Conservation (phyloP, 2,329 filamentous ascomycete genomes). For the Biscogniauxia marginata region DNA sequence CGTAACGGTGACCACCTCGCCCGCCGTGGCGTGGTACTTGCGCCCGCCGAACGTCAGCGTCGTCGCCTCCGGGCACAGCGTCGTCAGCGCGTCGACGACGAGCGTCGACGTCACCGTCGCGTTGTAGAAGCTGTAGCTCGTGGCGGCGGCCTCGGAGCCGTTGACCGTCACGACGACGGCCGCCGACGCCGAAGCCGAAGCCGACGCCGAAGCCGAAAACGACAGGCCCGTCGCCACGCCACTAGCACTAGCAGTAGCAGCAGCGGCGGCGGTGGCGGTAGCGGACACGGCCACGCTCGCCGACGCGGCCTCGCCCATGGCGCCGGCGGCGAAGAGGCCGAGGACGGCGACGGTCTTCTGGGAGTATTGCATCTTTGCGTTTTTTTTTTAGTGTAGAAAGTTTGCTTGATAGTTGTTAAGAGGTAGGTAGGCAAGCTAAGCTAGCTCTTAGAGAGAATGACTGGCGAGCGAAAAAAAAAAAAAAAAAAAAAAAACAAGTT, state of each 20-base stretch:
- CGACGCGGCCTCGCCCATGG: constrained; percentile 11
- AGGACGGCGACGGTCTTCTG: constrained; percentile 25
- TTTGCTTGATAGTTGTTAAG: constrained; percentile 1
- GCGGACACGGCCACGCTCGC: background rate
- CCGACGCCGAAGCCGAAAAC: background rate
- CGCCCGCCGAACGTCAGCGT: constrained; percentile 49
- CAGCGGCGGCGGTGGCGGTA: constrained; percentile 9
- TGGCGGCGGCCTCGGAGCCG: constrained; percentile 7
- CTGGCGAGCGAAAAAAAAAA: no score
- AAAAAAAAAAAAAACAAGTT: no score
- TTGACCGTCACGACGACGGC: background rate
- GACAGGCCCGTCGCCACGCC: background rate
- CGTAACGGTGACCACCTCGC: constrained; percentile 54
- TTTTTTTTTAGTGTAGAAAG: constrained; percentile 8
- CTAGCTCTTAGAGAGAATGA: constrained; percentile 7
- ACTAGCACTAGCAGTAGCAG: constrained; percentile 1
- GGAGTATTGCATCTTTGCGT: constrained; percentile 32
- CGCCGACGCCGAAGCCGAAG: constrained; percentile 1
- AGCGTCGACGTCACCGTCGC: constrained; percentile 24
- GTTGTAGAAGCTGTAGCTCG: constrained; percentile 27
- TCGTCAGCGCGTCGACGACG: constrained; percentile 26
- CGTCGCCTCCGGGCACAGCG: constrained; percentile 47
- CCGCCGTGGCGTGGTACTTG: constrained; percentile 53
- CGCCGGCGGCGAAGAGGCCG: constrained; percentile 26
- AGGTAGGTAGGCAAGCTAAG: background rate